Evolutionary conservation across 148 eudicot genomes (phyloP).

Genomic region (Rhododendron vialii): DNA sequence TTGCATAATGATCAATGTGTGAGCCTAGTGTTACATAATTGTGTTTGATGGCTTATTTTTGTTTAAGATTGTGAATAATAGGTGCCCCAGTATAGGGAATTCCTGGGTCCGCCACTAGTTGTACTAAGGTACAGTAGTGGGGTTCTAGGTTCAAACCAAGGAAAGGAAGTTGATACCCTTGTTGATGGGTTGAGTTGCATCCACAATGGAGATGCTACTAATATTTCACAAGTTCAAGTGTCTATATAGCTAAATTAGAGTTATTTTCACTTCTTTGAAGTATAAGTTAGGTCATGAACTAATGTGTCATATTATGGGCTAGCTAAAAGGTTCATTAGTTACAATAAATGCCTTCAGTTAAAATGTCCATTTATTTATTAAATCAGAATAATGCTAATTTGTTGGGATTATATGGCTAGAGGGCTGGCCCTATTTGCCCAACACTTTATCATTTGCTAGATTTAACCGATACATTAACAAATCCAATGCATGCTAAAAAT

Average conservation of each 20-base stretch:
- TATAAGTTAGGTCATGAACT: neutral
- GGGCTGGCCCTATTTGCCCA: neutral
- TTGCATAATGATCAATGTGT: too few relatives aligned
- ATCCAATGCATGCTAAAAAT: neutral
- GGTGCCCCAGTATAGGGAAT: too few relatives aligned
- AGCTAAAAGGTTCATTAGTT: neutral
- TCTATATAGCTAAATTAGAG: neutral
- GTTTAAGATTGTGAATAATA: too few relatives aligned
- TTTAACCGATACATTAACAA: neutral
- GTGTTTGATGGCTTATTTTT: too few relatives aligned
- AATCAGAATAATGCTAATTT: neutral
- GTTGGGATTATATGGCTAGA: neutral
- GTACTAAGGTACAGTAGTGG: neutral
- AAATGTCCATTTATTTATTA: neutral
- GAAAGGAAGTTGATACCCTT: neutral
- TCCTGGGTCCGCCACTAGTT: neutral
- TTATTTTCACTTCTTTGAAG: neutral
- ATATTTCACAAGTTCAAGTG: too few relatives aligned
- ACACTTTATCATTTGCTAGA: neutral
- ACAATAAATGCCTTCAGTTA: neutral
- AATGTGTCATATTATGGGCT: neutral
- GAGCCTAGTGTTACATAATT: too few relatives aligned
- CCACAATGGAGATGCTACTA: too few relatives aligned
- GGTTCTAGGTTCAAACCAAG: neutral
- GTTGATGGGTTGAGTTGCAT: neutral